These are phyloP conservation scores for Asterella californica DNA, from an alignment of 225 moss, liverwort and hornwort species.

Conservation along the genomic window DNA sequence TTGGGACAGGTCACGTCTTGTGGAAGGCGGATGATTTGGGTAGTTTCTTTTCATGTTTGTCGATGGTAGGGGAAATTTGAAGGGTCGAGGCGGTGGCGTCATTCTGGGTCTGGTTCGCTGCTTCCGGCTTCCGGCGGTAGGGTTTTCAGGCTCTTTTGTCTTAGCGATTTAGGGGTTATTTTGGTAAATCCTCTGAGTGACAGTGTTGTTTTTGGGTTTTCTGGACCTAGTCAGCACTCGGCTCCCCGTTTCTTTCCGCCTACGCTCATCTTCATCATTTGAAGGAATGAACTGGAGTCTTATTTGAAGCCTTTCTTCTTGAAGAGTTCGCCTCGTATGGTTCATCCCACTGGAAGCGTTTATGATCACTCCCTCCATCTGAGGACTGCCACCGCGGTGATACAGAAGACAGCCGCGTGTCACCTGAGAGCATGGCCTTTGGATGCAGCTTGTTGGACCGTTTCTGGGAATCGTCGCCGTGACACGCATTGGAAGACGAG, in stretches of 20 bases:
- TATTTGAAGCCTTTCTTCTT: not conserved
- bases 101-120: slow-evolving; percentile 5
- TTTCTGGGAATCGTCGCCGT: slow-evolving; percentile 4
- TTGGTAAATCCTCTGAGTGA: slow-evolving; percentile 1
- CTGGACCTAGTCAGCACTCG: not conserved
- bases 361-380: not conserved
- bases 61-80: slow-evolving; percentile 16
- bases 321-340: not conserved
- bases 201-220: not conserved
- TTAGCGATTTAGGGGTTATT: slow-evolving; percentile 9
- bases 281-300: not conserved
- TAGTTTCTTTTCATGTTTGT: not conserved
- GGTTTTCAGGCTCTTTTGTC: slow-evolving; percentile 8
- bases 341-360: slow-evolving; percentile 1
- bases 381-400: not conserved
- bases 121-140: slow-evolving; percentile 12
- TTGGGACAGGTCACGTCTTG: slow-evolving; percentile 3
- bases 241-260: slow-evolving; percentile 1
- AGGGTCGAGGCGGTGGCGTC: slow-evolving; percentile 17
- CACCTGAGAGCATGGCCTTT: slow-evolving; percentile 9
- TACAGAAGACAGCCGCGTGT: not conserved
- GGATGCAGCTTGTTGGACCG: slow-evolving; percentile 10
- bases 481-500: slow-evolving; percentile 9
- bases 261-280: not conserved
- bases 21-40: not conserved